Evolutionary conservation across 192 early-diverging fungal species (phyloP).

Genomic region (Backusella luteola): DNA sequence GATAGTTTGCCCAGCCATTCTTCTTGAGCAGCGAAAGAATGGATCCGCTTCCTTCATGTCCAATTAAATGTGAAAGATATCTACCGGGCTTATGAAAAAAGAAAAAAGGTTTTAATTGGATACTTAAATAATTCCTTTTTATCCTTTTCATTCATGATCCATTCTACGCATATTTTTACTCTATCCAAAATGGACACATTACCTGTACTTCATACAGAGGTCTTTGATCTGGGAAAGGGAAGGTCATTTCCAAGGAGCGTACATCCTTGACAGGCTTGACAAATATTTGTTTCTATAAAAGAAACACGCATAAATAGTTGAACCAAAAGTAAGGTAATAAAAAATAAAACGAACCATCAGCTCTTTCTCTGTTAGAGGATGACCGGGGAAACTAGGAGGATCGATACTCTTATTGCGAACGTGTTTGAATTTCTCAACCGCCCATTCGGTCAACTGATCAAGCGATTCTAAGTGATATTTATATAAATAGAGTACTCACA

Average conservation of each 20-base stretch:
- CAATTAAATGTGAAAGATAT: conserved; percentile 88
- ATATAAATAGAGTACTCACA: background rate
- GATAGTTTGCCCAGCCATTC: conserved; percentile 85
- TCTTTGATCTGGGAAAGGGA: conserved; percentile 83
- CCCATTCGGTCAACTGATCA: conserved; percentile 82
- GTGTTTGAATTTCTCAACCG: conserved; percentile 73
- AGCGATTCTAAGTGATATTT: conserved; percentile 65
- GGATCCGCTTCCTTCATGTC: conserved; percentile 89
- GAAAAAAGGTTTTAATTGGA: background rate
- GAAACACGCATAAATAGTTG: background rate
- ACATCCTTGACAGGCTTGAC: conserved; percentile 81
- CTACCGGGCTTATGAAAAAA: conserved; percentile 54
- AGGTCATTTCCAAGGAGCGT: conserved; percentile 76
- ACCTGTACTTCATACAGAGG: conserved; percentile 48
- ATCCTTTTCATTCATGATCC: background rate
- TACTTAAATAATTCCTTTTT: background rate
- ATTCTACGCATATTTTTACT: background rate
- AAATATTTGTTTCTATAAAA: conserved; percentile 61
- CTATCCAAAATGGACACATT: background rate
- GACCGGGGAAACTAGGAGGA: conserved; percentile 64
- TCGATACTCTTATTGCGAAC: conserved; percentile 76
- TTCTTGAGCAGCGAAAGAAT: conserved; percentile 82
- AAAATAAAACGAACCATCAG: conserved; percentile 45
- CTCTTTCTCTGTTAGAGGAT: conserved; percentile 75
- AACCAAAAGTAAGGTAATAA: background rate